Evolutionary conservation across 176 grass and related monocot species (phyloP), one percentile per base, ranked within the genome.

Genomic region (Cymbopogon citratus): DNA sequence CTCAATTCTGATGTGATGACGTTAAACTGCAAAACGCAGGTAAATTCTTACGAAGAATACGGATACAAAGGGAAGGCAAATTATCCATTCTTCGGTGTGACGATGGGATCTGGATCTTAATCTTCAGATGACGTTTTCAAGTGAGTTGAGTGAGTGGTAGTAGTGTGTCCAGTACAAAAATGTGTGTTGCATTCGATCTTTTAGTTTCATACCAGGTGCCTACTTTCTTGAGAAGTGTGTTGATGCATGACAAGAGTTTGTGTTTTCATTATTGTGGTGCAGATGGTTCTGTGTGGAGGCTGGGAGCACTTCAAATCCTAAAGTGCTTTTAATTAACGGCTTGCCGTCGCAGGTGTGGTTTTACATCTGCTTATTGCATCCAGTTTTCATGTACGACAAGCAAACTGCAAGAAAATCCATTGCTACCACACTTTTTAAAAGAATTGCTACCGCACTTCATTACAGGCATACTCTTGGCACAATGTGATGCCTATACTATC

Each of bases 251-350:
- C 77, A 89, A 10, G 40, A 43, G 40, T 49, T 26, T 38, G n/a
- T 59, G 27, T 74, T 70, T 69, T 24, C 41, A 44, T 61, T 88
- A 44, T 61, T 88, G 28, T 78, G 48, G 63, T 75, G 39, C 87
- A 94, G 95, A 78, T 97, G 92, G 95, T 92, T 97, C 63, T 89
- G 81, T 81, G 90, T 94, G 29, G 88, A 97, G 78, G 69, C 86
- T 7, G 95, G 94, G 73, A 91, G 65, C 34, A 78, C 92, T 66
- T 91, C 86, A 44, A 98, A 91, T 69, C 84, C 92, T 73, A 67
- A 73, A 16, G 75, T 98, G 48, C 75, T 98, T 78, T 82, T 98
- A 86, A 44, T 88, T 84, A 90, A 94, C 76, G 92, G 95, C 38
- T 85, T 94, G 87, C 90, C 92, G 69, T 98, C 95, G 81, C 92